Base-by-base conservation (phyloP, 1,284 basidiomycete genomes). In the Moniliophthora roreri region DNA sequence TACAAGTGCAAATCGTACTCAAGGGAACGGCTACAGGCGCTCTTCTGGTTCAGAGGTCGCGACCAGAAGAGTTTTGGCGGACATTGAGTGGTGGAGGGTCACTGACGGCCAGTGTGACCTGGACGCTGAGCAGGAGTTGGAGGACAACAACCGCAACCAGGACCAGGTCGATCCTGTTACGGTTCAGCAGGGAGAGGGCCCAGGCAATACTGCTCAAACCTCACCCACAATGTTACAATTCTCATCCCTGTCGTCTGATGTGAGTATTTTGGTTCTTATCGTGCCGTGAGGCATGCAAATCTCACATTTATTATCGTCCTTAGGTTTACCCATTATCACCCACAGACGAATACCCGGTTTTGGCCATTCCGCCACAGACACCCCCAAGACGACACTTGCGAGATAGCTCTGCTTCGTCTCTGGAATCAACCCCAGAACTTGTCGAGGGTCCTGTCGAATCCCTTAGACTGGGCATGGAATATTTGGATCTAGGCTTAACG, bases 31-130 rank as follows among this genome's bases (percentile, higher is more conserved):
- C 40, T 76, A 77, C 50, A 77, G 84, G 63, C 81, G 85, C 56
- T 80, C 85, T 18, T 83, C 83, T 24, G 84, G 80, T 57, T 85
- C 87, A 55, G 82, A 87, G 60, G 80, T 79, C 26, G 68, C 65
- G 58, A 74, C 69, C 59, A 78, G 88, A 64, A 79, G 87, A 60
- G 87, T 91, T 58, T 78, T 91, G 55, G 88, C 87, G 37, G 88
- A 91, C 72, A 85, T 91, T 62, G 87, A 89, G 66, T 91, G 89
- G 89, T 91, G 89, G 89, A 79, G 76, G 61, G 87, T 91, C 58
- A 70, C 78, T 58, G 85, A 84, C 54, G 84, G 85, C 55, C 88
- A 91, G 69, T 75, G 75, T 66, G 77, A 81, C 63, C 62, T 68
- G 50, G 71, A 73, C 57, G 65, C 66, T 58, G 75, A 71, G 62